Base-by-base conservation (phyloP, 805 yeast species). In the Saccharomycopsis synnaedendra region DNA sequence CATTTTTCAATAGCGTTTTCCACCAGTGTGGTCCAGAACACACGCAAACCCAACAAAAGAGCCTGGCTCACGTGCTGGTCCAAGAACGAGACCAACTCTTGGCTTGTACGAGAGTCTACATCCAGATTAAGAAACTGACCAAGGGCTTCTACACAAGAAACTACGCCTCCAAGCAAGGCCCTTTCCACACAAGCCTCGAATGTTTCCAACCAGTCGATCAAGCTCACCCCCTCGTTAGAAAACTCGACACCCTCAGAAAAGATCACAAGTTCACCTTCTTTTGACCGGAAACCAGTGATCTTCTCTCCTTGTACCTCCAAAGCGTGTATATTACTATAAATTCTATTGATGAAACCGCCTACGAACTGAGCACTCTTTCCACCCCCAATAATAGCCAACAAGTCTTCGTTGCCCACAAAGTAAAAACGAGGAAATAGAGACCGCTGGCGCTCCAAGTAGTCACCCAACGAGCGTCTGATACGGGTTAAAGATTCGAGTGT, bases 351-450 rank as follows among this genome's bases (percentile, higher is more conserved):
- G 57, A 82, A 88, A 42, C 68, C 71, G 11, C 80, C 78, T 3
- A 81, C 67, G 5, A 68, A 54, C 2, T 42, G 39, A 1, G 76
- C 55, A 53, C 80, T 74, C 4, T 59, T 64, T 0, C 77, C 65
- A 45, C 80, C 73, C 2, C 97, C 96, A 35, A 90, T 73, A 38
- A 90, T 74, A 52, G 86, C 95, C 34, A 90, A 65, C 32, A 90
- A 64, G 59, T 90, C 96, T 51, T 88, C 96, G 59, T 90, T 90
- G 4, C 97, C 96, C 31, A 90, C 65, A 58, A 90, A 89, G 57
- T 82, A 88, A 48, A 88, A 81, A 42, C 97, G 70, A 1, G 96
- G 89, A 56, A 83, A 90, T 1, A 70, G 50, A 39, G 74, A 81
- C 53, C 97, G 67, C 59, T 89, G 95, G 37, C 73, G 74, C 55